Evolutionary conservation across 805 yeast species (phyloP).

Genomic region (Starmerella davenportii): DNA sequence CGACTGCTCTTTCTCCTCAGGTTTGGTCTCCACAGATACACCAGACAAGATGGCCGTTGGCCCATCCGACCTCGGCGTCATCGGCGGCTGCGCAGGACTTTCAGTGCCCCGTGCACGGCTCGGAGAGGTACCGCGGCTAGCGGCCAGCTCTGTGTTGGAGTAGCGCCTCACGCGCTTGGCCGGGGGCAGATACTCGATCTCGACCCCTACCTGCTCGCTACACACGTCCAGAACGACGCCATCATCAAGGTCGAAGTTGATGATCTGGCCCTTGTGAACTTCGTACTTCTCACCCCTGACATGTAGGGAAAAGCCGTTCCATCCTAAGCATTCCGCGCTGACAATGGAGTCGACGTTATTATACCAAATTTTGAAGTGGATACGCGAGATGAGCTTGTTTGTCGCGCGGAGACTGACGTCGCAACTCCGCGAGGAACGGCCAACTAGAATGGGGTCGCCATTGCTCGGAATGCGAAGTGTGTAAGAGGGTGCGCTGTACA

Average conservation of each 20-base stretch:
- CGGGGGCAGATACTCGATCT: constrained; percentile 24
- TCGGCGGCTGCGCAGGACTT: too few relatives aligned
- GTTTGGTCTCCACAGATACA: not conserved
- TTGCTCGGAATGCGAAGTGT: constrained; percentile 9
- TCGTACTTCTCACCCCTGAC: constrained; percentile 27
- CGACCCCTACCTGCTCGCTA: constrained; percentile 39
- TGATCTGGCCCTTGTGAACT: constrained; percentile 43
- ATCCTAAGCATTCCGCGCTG: constrained; percentile 53
- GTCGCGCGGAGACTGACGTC: constrained; percentile 32
- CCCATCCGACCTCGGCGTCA: too few relatives aligned
- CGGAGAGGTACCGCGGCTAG: constrained; percentile 14
- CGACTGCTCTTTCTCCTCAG: not conserved
- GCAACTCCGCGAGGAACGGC: constrained; percentile 50
- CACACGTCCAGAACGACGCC: constrained; percentile 54
- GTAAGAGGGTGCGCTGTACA: too few relatives aligned
- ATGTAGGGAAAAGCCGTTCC: constrained; percentile 45
- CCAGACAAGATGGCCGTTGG: constrained; percentile 2
- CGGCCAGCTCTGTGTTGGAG: constrained; percentile 27
- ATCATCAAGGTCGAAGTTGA: constrained; percentile 43
- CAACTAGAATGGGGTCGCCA: constrained; percentile 30
- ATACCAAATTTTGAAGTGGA: constrained; percentile 40
- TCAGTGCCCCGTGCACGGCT: too few relatives aligned
- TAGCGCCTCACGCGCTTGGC: not conserved
- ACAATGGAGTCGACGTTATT: constrained; percentile 26
- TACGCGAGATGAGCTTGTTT: constrained; percentile 45